Conservation (phyloP, 768 basidiomycete species). For the Amanita jacksonii region DNA sequence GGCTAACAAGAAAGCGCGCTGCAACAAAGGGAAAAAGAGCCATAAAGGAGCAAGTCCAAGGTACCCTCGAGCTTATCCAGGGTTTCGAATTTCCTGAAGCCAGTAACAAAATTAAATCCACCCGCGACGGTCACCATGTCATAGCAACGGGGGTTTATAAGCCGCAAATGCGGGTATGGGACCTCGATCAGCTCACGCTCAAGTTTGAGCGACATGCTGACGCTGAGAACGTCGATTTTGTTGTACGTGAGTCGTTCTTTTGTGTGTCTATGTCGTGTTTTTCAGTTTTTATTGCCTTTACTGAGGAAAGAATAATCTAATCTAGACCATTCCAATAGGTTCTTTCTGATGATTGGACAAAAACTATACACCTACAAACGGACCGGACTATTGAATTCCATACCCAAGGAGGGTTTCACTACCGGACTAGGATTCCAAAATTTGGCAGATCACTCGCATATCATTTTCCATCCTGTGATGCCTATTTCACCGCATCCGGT, state of each 20-base stretch:
- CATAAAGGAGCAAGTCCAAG: conserved; percentile 65
- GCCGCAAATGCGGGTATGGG: conserved; percentile 94
- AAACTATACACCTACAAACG: conserved; percentile 91
- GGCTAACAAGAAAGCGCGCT: conserved; percentile 72
- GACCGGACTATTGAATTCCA: conserved; percentile 94
- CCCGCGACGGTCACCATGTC: conserved; percentile 85
- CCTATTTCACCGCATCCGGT: conserved; percentile 76
- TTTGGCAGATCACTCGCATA: conserved; percentile 91
- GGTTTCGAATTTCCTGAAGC: conserved; percentile 98
- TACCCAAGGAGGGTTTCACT: conserved; percentile 88
- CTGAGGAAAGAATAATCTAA: neutral
- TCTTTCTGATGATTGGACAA: conserved; percentile 97
- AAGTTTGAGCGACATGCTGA: conserved; percentile 97
- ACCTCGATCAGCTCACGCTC: conserved; percentile 81
- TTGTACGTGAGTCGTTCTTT: conserved; percentile 60
- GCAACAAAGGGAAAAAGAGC: conserved; percentile 59
- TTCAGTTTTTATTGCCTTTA: neutral
- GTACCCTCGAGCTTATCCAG: conserved; percentile 85
- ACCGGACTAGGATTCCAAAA: conserved; percentile 87
- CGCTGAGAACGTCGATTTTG: conserved; percentile 95
- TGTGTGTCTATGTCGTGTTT: neutral
- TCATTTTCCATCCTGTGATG: conserved; percentile 90
- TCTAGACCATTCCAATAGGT: conserved; percentile 42
- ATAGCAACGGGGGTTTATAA: conserved; percentile 97
- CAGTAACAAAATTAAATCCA: conserved; percentile 84